These are phyloP conservation scores for Whalleya microplaca DNA, from an alignment of 2,329 filamentous ascomycete species.

Conservation along the genomic window DNA sequence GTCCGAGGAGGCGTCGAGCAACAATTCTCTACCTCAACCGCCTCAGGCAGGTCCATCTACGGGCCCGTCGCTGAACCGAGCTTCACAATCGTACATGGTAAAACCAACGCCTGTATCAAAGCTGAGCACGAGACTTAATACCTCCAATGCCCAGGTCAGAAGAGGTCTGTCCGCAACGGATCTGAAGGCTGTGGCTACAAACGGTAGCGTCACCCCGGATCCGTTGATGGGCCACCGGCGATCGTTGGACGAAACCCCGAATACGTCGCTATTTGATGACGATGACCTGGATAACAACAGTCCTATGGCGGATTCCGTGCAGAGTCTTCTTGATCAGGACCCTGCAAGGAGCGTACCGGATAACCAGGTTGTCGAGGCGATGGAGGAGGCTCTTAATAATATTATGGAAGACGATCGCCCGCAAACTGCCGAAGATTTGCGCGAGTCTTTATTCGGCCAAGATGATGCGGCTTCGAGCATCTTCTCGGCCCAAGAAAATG, in stretches of 20 bases:
- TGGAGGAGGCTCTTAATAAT: slow-evolving; percentile 88
- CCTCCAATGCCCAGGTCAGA: slow-evolving; percentile 36
- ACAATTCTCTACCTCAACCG: slow-evolving; percentile 25
- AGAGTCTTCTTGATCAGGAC: slow-evolving; percentile 80
- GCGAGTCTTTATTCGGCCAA: slow-evolving; percentile 68
- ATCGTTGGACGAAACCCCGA: slow-evolving; percentile 70
- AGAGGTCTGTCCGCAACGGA: slow-evolving; percentile 55
- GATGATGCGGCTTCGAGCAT: slow-evolving; percentile 55
- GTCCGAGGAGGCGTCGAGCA: slow-evolving; percentile 72
- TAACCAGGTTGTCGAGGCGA: slow-evolving; percentile 82
- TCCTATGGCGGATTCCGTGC: slow-evolving; percentile 69
- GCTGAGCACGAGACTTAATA: slow-evolving; percentile 43
- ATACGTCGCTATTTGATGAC: slow-evolving; percentile 74
- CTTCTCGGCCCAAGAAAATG: slow-evolving; percentile 58
- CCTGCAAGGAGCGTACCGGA: slow-evolving; percentile 66
- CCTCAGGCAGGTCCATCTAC: slow-evolving; percentile 31
- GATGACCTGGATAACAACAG: slow-evolving; percentile 76
- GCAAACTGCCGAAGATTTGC: slow-evolving; percentile 65
- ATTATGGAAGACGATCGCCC: slow-evolving; percentile 82
- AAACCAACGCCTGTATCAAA: slow-evolving; percentile 51
- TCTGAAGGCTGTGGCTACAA: slow-evolving; percentile 43
- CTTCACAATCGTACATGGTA: slow-evolving; percentile 44
- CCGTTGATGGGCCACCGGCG: slow-evolving; percentile 53
- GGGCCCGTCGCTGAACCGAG: slow-evolving; percentile 32
- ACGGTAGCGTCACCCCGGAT: slow-evolving; percentile 44